Conservation (phyloP, 2,329 filamentous ascomycete genomes). For the Neophaeococcomyces aloes region DNA sequence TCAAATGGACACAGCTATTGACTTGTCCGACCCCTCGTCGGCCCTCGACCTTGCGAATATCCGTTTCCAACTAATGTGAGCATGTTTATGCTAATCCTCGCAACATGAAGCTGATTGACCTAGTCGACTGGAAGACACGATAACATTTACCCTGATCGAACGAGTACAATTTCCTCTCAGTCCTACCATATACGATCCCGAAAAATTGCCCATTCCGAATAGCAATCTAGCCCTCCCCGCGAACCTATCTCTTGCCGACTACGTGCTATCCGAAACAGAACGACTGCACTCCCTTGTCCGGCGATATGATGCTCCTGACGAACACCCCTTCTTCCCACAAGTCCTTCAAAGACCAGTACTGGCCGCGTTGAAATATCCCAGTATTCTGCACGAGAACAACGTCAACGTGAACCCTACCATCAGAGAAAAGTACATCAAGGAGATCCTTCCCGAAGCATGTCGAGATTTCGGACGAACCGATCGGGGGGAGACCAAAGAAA, state of each 20-base stretch:
- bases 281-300: constrained; percentile 83
- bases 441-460: constrained; percentile 76
- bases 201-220: constrained; percentile 67
- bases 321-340: constrained; percentile 91
- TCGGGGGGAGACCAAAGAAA: constrained; percentile 76
- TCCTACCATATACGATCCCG: constrained; percentile 70
- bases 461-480: constrained; percentile 66
- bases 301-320: constrained; percentile 90
- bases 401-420: constrained; percentile 86
- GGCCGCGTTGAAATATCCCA: constrained; percentile 77
- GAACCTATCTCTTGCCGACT: constrained; percentile 92
- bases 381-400: constrained; percentile 74
- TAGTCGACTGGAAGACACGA: constrained; percentile 93
- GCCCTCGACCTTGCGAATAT: constrained; percentile 86
- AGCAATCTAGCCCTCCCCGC: constrained; percentile 73
- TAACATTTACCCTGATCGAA: constrained; percentile 94
- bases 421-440: constrained; percentile 70
- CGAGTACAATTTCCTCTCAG: constrained; percentile 96
- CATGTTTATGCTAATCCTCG: constrained; percentile 12
- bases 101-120: constrained; percentile 9
- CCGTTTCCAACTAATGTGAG: constrained; percentile 84
- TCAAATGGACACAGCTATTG: constrained; percentile 82
- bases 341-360: constrained; percentile 70
- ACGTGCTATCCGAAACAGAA: constrained; percentile 84
- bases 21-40: constrained; percentile 72